Percentiles rank a stretch among this genome's conserved stretches.
phyloP scores from a whole-genome alignment of 2,329 filamentous ascomycete genomes.

The Leptosphaerulina australis region DNA sequence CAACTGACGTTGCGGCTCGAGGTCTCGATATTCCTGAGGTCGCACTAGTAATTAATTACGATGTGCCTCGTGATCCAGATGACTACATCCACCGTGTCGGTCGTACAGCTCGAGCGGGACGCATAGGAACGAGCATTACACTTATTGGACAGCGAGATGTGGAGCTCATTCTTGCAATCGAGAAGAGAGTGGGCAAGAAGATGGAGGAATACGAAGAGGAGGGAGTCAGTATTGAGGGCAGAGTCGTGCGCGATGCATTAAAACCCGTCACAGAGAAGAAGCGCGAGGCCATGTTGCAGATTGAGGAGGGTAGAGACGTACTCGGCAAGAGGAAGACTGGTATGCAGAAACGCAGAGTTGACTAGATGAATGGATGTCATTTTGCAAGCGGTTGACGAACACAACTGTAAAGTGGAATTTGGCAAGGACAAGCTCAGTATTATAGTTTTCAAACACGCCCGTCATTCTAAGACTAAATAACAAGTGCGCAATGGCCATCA shows the following conservation, averaged over 20 bases:
- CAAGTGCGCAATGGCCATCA: too few relatives aligned
- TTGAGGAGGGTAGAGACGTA: conserved; percentile 91
- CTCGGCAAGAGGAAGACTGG: conserved; percentile 73
- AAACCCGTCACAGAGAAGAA: conserved; percentile 96
- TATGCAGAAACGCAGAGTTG: conserved; percentile 39
- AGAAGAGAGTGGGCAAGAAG: conserved; percentile 76
- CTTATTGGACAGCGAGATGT: conserved; percentile 94
- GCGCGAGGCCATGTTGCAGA: conserved; percentile 84
- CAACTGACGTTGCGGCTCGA: conserved; percentile 91
- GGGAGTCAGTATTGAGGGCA: conserved; percentile 89
- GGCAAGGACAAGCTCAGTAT: too few relatives aligned
- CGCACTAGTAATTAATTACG: conserved; percentile 89
- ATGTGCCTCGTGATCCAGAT: conserved; percentile 92
- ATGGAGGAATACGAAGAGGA: conserved; percentile 88
- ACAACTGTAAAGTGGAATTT: not conserved
- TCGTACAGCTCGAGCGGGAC: conserved; percentile 89
- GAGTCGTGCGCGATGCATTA: conserved; percentile 82
- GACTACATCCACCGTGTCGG: conserved; percentile 98
- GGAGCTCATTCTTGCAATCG: conserved; percentile 86
- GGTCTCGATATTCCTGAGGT: conserved; percentile 96
- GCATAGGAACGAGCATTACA: conserved; percentile 80
- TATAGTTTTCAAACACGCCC: too few relatives aligned
- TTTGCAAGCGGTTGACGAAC: not conserved
- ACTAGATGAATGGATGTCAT: conserved; percentile 1
- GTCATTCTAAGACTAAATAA: too few relatives aligned